Base-by-base conservation (phyloP, 2,329 filamentous ascomycete genomes). In the Pseudogymnoascus verrucosus region DNA sequence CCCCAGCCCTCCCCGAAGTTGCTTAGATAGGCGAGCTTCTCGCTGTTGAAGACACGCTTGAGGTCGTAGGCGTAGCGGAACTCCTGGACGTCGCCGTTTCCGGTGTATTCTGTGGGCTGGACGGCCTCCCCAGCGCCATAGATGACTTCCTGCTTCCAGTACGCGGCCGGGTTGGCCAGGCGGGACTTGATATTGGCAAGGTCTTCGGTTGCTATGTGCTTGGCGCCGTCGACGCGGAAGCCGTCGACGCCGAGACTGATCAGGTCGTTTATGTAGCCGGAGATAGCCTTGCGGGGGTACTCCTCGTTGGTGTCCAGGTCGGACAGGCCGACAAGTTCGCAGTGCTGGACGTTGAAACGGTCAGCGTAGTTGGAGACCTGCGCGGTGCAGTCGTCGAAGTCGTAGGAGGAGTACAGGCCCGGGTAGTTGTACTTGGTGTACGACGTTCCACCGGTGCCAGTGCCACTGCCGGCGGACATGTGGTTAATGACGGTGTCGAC, bases 71-170 rank as follows among this genome's bases (percentile, higher is more conserved):
- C 47, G 14, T 54, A 54, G n/a, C 47, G 47, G 26, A 54, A 54
- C 47, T 54, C 47, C 14, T 54, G 47, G 26, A 54, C 47, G 47
- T 54, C 47, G 26, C 47, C 47, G 26, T 54, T 54, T n/a, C 47
- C 6, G 47, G 47, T 54, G 47, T 54, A 54, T 26, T 54, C 47
- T 14, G 47, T 31, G 47, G 47, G 47, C 23, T 31, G 23, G 14
- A 54, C 47, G 8, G 47, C 47, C 26, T 54, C 47, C 26, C 47
- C 47, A 11, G 26, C 47, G n/a, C 47, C 47, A 8, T 54, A 54
- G 47, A 54, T 54, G 47, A 54, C 47, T n/a, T 54, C 47, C n/a
- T 54, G 47, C 26, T 54, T 54, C 47, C 47, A 54, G 47, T 54
- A 54, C 26, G 47, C 47, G 47, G 47, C n/a, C 26, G 47, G 47